These are phyloP conservation scores for Termitomyces sp. DNA, from an alignment of 768 basidiomycete species.

Conservation along the genomic window DNA sequence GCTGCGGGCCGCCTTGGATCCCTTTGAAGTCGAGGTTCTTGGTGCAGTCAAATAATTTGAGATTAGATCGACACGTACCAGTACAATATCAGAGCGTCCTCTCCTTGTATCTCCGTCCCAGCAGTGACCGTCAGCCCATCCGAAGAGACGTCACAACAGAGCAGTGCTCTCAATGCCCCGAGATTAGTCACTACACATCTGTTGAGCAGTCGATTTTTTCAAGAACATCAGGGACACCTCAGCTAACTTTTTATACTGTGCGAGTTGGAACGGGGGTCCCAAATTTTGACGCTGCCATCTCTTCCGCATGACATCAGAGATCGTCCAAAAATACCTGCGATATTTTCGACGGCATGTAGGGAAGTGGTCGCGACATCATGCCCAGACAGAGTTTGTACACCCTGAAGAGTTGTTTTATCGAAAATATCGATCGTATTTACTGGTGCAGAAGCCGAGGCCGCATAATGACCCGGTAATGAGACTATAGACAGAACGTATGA, in stretches of 20 bases:
- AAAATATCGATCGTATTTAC: constrained; percentile 65
- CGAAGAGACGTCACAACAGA: constrained; percentile 65
- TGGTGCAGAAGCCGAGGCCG: constrained; percentile 57
- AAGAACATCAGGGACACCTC: background rate
- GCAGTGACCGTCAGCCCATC: constrained; percentile 74
- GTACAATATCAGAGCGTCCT: constrained; percentile 80
- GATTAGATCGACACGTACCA: constrained; percentile 45
- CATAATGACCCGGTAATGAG: constrained; percentile 41
- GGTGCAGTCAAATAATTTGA: background rate
- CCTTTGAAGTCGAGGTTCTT: constrained; percentile 36
- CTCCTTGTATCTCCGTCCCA: constrained; percentile 75
- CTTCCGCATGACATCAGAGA: constrained; percentile 61
- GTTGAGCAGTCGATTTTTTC: constrained; percentile 32
- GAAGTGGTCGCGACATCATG: constrained; percentile 56
- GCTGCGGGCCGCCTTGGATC: constrained; percentile 75
- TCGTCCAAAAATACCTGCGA: constrained; percentile 36
- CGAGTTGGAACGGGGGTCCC: constrained; percentile 63
- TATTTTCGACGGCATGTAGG: constrained; percentile 36
- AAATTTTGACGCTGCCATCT: constrained; percentile 66
- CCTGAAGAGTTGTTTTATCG: constrained; percentile 50
- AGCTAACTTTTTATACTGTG: constrained; percentile 57
- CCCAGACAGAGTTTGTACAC: constrained; percentile 43
- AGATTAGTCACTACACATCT: constrained; percentile 41
- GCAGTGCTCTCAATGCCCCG: constrained; percentile 37
- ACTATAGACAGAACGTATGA: constrained; percentile 63